Evolutionary conservation across 2,329 filamentous ascomycete species (phyloP), one percentile per base, ranked within the genome.

Genomic region (Penicillium brasilianum): DNA sequence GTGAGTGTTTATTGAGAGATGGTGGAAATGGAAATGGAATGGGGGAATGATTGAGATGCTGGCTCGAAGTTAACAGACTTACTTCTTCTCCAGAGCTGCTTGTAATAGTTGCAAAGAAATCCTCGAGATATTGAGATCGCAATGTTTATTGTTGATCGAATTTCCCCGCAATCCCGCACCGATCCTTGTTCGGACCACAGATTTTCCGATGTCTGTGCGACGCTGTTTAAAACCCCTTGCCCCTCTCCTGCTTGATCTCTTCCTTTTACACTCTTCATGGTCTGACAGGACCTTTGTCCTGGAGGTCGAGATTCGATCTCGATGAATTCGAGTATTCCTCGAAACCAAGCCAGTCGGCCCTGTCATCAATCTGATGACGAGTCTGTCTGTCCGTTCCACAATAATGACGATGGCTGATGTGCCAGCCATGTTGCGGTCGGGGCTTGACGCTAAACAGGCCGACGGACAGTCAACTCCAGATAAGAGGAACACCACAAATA

Each of bases 181-280:
- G 30, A 16, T 49, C 56, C 49, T 30, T 28, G 20, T 39, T 34
- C 50, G 48, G 56, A 48, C 16, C 16, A 14, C 22, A 34, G 56
- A 58, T 58, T 37, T 46, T 58, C 56, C 56, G 56, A 37, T 13
- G 49, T 36, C 48, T 53, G 50, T 39, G 50, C 34, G 34, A 50
- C 48, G 11, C 32, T 4, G 4, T 53, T 39, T 37, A 53, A 58
- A 53, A 13, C 25, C 44, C 41, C 28, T 44, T n/a, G 10, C 25
- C 44, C 44, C 46, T 16, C 14, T 10, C 13, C 4, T 9, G 6
- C 41, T 14, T 8, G 20, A 9, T 48, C 13, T 32, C 49, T 51
- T 4, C 18, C 20, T 39, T 20, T 46, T 53, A 14, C 39, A 28
- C 5, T 50, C 10, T 34, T 8, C 16, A 49, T n/a, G n/a, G 9